Evolutionary conservation across 2,329 filamentous ascomycete species (phyloP), one percentile per base, ranked within the genome.

Genomic region (Eurotiales sp.): DNA sequence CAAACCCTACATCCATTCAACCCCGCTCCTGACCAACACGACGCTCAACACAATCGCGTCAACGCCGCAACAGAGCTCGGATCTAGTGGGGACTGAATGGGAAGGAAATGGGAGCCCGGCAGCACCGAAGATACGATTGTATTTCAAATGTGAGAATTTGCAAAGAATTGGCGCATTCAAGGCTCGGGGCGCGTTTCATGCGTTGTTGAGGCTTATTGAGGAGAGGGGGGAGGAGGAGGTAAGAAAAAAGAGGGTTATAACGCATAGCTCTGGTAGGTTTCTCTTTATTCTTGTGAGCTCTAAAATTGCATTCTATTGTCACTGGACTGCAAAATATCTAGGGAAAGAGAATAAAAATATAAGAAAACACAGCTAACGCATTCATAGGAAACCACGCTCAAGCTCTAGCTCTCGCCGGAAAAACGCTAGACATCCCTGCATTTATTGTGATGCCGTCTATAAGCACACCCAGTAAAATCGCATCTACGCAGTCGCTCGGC

Each of bases 71-170:
- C 68, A 77, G 0, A 49, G 71, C 2, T 73, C 76, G 3, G 75
- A 79, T 4, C 73, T 87, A 0, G 61, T 68, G 40, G 79, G 76
- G 12, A 86, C 84, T 3, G 69, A 73, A 57, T 84, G 78, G 73
- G 76, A 79, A 59, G 79, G 78, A 5, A 72, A 65, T n/a, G n/a
- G n/a, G n/a, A 19, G 2, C 5, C 78, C 84, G 0, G 82, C 86
- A 1, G 73, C 67, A 3, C 90, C 90, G 0, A 81, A 73, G 45
- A 73, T 96, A 34, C 77, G 83, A 11, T 77, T 97, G 47, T 93
- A 88, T 76, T 95, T 97, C 81, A 97, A 97, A 75, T 95, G 90
- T 70, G 92, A 97, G 76, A 96, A 96, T 69, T 76, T 89, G 53
- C 93, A 97, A 75, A 83, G 84, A 50, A 84, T 95, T 50, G 93